phyloP scores from a whole-genome alignment of 805 yeast genomes.

The Cyberlindnera galapagoensis region DNA sequence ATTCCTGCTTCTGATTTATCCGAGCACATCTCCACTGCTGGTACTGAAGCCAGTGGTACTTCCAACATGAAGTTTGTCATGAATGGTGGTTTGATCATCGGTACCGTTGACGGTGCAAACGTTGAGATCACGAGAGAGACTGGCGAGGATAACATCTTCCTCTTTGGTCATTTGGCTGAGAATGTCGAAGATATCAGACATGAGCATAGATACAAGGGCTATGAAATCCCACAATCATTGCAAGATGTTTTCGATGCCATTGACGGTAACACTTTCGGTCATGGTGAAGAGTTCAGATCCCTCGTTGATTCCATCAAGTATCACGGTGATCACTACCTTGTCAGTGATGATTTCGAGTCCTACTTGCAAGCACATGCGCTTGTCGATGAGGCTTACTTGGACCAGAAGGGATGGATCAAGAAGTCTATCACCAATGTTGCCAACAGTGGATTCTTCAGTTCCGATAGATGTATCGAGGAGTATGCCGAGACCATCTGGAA shows the following conservation, averaged over 20 bases:
- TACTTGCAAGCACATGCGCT: conserved; percentile 75
- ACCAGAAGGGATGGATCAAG: conserved; percentile 67
- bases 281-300: conserved; percentile 55
- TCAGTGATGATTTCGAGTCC: conserved; percentile 82
- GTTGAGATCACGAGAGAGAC: conserved; percentile 91
- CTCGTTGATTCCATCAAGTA: conserved; percentile 61
- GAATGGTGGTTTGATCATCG: conserved; percentile 90
- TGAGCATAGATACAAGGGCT: conserved; percentile 54
- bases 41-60: conserved; percentile 95
- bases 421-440: conserved; percentile 78
- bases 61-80: conserved; percentile 93
- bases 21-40: conserved; percentile 94
- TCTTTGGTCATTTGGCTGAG: conserved; percentile 88
- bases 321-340: conserved; percentile 84
- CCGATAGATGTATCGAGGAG: conserved; percentile 87
- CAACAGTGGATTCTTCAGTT: conserved; percentile 87
- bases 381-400: conserved; percentile 65
- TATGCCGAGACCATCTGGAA: conserved; percentile 93
- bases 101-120: conserved; percentile 96
- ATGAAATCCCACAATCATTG: conserved; percentile 53
- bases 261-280: conserved; percentile 67
- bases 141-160: conserved; percentile 87
- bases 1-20: conserved; percentile 86
- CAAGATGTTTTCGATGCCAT: conserved; percentile 57
- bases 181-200: conserved; percentile 82